These are phyloP conservation scores for Neopestalotiopsis sp. DNA, from an alignment of 2,329 filamentous ascomycete genomes.

Conservation along the genomic window DNA sequence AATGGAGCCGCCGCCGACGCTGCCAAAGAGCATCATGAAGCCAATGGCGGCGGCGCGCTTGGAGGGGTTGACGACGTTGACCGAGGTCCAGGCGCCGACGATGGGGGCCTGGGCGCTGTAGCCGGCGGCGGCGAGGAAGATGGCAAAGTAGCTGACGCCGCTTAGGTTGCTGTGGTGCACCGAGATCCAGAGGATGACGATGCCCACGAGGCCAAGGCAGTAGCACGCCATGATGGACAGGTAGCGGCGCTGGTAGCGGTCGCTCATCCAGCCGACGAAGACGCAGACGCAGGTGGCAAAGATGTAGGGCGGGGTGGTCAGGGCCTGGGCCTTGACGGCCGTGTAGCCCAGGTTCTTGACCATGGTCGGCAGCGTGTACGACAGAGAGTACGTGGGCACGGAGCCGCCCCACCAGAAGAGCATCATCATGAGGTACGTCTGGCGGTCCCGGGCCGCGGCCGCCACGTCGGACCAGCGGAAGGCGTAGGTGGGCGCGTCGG, in stretches of 20 bases:
- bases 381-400: constrained; percentile 38
- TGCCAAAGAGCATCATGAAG: constrained; percentile 25
- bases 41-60: constrained; percentile 24
- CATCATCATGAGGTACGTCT: constrained; percentile 42
- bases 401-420: constrained; percentile 49
- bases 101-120: constrained; percentile 23
- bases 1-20: constrained; percentile 21
- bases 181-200: constrained; percentile 28
- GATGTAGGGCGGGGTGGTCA: constrained; percentile 47
- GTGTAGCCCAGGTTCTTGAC: constrained; percentile 48
- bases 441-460: constrained; percentile 45
- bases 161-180: constrained; percentile 23
- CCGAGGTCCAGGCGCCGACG: constrained; percentile 21
- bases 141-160: constrained; percentile 29
- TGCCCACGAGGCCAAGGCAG: constrained; percentile 24
- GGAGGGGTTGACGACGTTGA: constrained; percentile 5
- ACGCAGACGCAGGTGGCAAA: constrained; percentile 35
- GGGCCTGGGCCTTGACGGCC: constrained; percentile 48
- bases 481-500: constrained; percentile 34
- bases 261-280: constrained; percentile 46
- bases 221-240: constrained; percentile 26
- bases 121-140: constrained; percentile 29
- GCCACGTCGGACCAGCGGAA: constrained; percentile 44
- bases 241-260: constrained; percentile 40
- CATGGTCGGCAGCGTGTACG: constrained; percentile 37